Evolutionary conservation across 2,329 filamentous ascomycete genomes (phyloP), one percentile per base, ranked within the genome.

Genomic region (Calonectria pseudoturangicola): DNA sequence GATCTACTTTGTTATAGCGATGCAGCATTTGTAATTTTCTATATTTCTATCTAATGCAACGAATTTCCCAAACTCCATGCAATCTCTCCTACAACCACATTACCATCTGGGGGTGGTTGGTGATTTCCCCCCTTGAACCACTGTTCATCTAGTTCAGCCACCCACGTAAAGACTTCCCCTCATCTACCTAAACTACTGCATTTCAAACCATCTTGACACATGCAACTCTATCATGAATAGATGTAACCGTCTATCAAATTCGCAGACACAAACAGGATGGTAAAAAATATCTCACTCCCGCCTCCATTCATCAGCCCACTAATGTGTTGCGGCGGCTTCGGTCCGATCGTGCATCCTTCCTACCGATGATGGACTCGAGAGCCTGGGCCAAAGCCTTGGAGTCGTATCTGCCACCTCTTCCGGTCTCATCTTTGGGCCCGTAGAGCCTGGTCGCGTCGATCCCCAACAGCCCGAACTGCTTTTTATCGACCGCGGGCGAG

Each of bases 391-490:
- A 83, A 0, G 92, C 95, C 66, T 89, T 92, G 68, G 92, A 89
- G 83, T 98, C 96, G 83, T 98, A 98, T 71, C 90, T 87, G 9
- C 88, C 88, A 54, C 88, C 88, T 30, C 80, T 82, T 0, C 82
- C 82, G 0, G 74, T 48, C 33, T 82, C 82, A 10, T 84, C 86
- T 60, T 87, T 91, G 43, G 93, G 89, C 2, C 95, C 95, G 81
- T 97, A 96, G 0, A 98, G 86, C 68, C 92, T 89, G 16, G 97
- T 89, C 18, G 92, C 92, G 79, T 95, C 93, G 48, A 98, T 94
- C 0, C 95, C 95, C 74, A 95, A 82, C 21, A 85, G 83, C 3
- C 85, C 85, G 51, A 98, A 86, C 68, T 88, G 89, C 7, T 88
- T 88, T 63, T 88, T 91, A 77, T 98, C 92, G 1, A 98, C 93